These are phyloP conservation scores for Ustilago cynodontis DNA, from an alignment of 1,284 basidiomycete genomes.

Conservation along the genomic window DNA sequence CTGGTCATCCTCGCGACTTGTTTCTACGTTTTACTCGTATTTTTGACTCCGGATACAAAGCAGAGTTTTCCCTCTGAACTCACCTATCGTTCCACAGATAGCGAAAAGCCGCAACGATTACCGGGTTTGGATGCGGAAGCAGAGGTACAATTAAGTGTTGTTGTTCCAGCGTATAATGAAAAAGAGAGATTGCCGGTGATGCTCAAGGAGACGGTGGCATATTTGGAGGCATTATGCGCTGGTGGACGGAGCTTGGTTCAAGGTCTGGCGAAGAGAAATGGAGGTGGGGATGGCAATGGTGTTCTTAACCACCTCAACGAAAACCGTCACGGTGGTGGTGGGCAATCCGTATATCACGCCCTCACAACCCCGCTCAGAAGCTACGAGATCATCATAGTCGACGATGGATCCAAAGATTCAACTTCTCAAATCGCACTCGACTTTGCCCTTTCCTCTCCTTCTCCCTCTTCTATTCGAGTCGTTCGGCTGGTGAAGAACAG, in stretches of 20 bases:
- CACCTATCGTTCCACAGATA: constrained; percentile 8
- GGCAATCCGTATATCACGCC: constrained; percentile 12
- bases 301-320: not conserved
- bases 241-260: constrained; percentile 24
- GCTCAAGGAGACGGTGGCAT: constrained; percentile 78
- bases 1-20: constrained; percentile 1
- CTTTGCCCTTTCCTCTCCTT: constrained; percentile 75
- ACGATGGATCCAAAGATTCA: constrained; percentile 86
- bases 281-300: not conserved
- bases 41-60: constrained; percentile 32
- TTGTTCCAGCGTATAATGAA: constrained; percentile 94
- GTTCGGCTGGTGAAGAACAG: constrained; percentile 83
- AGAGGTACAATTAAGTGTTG: constrained; percentile 76
- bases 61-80: constrained; percentile 12
- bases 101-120: constrained; percentile 15
- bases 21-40: constrained; percentile 30
- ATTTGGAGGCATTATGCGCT: constrained; percentile 69
- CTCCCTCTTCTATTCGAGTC: constrained; percentile 76
- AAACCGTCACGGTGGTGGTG: not conserved
- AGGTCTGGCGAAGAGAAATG: constrained; percentile 1
- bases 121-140: constrained; percentile 22
- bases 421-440: constrained; percentile 79
- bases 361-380: constrained; percentile 28
- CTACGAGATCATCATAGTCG: constrained; percentile 84
- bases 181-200: constrained; percentile 81